Evolutionary conservation across 352 stramenopile genomes (phyloP), one percentile per base, ranked within the genome.

Genomic region (Globisporangium viniferum): DNA sequence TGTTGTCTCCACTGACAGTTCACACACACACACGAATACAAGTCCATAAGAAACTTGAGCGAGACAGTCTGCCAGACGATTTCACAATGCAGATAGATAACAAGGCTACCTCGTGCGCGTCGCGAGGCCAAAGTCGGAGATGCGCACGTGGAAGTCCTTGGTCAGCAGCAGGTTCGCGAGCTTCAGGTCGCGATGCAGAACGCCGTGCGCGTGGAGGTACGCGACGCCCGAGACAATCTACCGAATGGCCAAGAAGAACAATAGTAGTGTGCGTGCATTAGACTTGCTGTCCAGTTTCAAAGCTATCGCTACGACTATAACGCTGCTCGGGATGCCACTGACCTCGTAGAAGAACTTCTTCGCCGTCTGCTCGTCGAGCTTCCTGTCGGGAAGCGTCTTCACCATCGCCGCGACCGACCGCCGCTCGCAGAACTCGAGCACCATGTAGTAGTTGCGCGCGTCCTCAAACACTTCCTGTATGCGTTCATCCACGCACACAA

Each of bases 91-190:
- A n/a, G 15, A 27, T 55, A 64, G 18, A n/a, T 27, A 31, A 48
- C 39, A 46, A 46, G 15, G 1, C 5, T 49, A 88, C 81, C 78
- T 79, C n/a, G 77, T 76, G 59, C 76, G 74, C 9, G 82, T 99
- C 24, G 94, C 98, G 12, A 99, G 86, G n/a, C 98, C 98, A 85
- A 99, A 99, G 78, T 99, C 98, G 6, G 97, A 98, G 79, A 99
- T 99, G 77, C 99, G 99, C 72, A 99, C 98, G 76, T 99, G 99
- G 70, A 98, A 98, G 74, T 99, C 97, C 10, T 91, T 92, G 77
- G 99, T 97, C 31, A 99, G 77, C 55, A 99, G 83, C 58, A 99
- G 73, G 77, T 99, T 99, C 59, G 99, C 97, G 3, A 97, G 97
- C 77, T 99, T 99, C 35, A 99, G 83, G 81, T 99, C 98, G 68